Base-by-base conservation (phyloP, 2,329 filamentous ascomycete species). In the Teratosphaeria pseudoeucalypti region DNA sequence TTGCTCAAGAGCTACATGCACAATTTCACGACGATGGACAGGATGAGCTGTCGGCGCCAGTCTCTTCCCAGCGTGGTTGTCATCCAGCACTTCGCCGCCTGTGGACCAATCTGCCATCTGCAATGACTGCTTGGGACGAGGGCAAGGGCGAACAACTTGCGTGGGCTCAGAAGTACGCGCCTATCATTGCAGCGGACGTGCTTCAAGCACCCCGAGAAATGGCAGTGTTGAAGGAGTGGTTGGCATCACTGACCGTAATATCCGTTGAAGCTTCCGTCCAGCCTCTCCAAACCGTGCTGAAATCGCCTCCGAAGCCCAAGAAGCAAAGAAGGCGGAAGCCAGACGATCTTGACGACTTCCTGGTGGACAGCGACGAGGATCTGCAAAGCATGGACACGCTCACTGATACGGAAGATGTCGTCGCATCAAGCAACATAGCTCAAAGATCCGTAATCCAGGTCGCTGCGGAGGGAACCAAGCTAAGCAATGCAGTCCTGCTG, bases 111-210 rank as follows among this genome's bases (percentile, higher is more conserved):
- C 79, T 96, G 34, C 74, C 79, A 53, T 79, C 78, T 1, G 79
- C 79, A 0, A 77, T 92, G 12, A 92, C 89, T 4, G 85, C 92
- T 0, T 96, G 92, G 68, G 94, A 99, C 71, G 82, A 77, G 62
- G 88, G 86, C 9, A 81, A 81, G 56, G 95, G 88, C 66, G 92
- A 97, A 69, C 79, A 78, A 1, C 75, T 81, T 32, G 75, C 84
- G 9, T 99, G 94, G 94, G 73, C 80, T 1, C 86, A 92, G 49
- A 96, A 97, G 68, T 96, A 97, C 74, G 84, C 88, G 0, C 94
- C 94, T 0, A 75, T 73, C 29, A 78, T 75, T 39, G 85, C 90
- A 2, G 77, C 77, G 3, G 85, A 92, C 60, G 85, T 97, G 0
- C 77, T 99, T 11, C 92, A 96, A 68, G 72, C 78, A 16, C 87